Evolutionary conservation across 163 green algal genomes (phyloP), one percentile per base, ranked within the genome.

Genomic region (Scenedesmus sp.): DNA sequence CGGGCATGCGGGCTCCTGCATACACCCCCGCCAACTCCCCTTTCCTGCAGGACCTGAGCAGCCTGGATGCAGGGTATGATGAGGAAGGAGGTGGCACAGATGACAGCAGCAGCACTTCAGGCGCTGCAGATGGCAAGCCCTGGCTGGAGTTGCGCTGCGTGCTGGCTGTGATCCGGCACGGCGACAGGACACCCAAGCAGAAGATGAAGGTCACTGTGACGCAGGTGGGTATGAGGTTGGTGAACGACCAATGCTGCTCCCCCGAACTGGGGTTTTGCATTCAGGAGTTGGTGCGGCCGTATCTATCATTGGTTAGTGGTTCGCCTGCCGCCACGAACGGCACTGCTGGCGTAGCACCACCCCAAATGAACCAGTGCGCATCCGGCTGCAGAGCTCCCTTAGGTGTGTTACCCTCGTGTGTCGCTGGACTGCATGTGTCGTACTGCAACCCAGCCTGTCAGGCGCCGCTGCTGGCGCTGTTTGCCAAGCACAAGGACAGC

Each of bases 121-220:
- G 86, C 23, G 56, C 87, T n/a, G 57, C 74, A 56, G 83, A 79
- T 18, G n/a, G 3, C 55, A 62, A 74, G 8, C 82, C 74, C 20
- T 86, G 15, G 7, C 60, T 93, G 87, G 98, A 99, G 96, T 95
- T 99, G 89, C 95, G 98, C 18, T 99, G 97, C 94, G 97, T 99
- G 79, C 95, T 99, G 85, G 97, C 97, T 1, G 97, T 99, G 73
- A 96, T 99, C 6, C 94, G 98, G 7, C 98, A 99, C 93, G 98
- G 98, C 52, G 98, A 99, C 94, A 96, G 98, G 81, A 99, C 98
- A 2, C 98, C 98, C 34, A 99, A 99, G 94, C 98, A 99, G 94
- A 99, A 99, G 95, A 97, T 99, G 94, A 99, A 99, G 95, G 95
- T 99, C 92, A 89, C 90, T 70, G 90, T 94, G 3, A 94, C 91